Evolutionary conservation across 352 stramenopile genomes (phyloP), one percentile per base, ranked within the genome.

Genomic region (Phytophthora tubulina): DNA sequence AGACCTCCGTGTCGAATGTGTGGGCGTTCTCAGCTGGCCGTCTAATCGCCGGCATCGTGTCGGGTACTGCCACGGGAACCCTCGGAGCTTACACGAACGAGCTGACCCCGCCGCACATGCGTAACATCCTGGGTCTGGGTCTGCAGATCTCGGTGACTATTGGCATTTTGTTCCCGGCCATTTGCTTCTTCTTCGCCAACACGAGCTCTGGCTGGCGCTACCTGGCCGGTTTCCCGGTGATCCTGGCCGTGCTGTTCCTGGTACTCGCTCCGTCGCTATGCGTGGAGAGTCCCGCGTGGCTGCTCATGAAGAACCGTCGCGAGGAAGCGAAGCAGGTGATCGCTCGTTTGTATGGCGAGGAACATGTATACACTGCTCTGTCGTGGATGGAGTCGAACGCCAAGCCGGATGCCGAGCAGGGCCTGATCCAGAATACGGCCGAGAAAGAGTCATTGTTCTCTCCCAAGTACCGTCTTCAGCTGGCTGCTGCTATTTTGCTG

Each of bases 211-310:
- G 58, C 7, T 66, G 58, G 58, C 58, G 58, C 21, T 66, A 66
- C 58, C 58, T 70, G 74, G 74, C 73, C 14, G 74, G 66, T n/a
- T 81, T 81, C 63, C 74, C 74, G n/a, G 63, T 64, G 2, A 45
- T 63, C 44, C 56, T 63, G 11, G 81, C 67, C 1, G 69, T 56
- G 0, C 31, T 84, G 31, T 85, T 87, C 63, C 55, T 87, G 33
- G 6, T 78, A 7, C 50, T 82, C 8, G 65, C 79, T 33, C 76
- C 70, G 10, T 69, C 70, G 15, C 75, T 82, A 15, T 85, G 81
- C 42, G 78, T 79, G 13, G 76, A 85, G 52, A 82, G 72, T 52
- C 82, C 62, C 70, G 81, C 32, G 72, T 67, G 55, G 63, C 51
- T 81, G 31, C 55, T 81, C 13, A 55, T 68, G 49, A 58, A 52